Evolutionary conservation across 768 basidiomycete species (phyloP).

Genomic region (Asterophora lycoperdoides): DNA sequence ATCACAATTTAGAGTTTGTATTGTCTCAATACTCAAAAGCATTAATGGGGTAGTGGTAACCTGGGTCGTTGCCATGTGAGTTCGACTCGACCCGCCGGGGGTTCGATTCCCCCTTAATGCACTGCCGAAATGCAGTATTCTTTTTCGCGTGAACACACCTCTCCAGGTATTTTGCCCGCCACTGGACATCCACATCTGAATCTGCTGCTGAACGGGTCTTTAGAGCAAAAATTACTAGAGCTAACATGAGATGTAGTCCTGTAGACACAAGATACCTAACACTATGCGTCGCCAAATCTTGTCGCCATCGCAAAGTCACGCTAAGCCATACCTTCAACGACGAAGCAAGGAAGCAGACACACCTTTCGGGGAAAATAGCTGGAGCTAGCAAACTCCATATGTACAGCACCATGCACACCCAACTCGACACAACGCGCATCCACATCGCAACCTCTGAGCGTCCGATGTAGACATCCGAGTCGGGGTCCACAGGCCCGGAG

Average conservation of each 20-base stretch:
- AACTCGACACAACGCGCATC: constrained; percentile 96
- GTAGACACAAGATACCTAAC: not conserved
- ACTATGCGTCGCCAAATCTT: constrained; percentile 23
- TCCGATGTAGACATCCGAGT: constrained; percentile 84
- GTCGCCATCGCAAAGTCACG: not conserved
- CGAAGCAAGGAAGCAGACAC: constrained; percentile 24
- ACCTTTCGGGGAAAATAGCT: constrained; percentile 88
- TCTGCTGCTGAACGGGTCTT: too few relatives aligned
- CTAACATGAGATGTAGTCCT: too few relatives aligned
- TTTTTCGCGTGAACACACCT: too few relatives aligned
- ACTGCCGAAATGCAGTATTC: constrained; percentile 23
- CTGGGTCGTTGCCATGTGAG: constrained; percentile 54
- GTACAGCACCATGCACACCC: constrained; percentile 87
- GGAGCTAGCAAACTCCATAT: constrained; percentile 88
- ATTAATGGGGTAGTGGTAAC: constrained; percentile 66
- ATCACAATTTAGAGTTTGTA: too few relatives aligned
- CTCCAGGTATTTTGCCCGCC: too few relatives aligned
- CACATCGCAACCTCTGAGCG: constrained; percentile 97
- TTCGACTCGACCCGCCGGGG: constrained; percentile 68
- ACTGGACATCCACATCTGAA: too few relatives aligned
- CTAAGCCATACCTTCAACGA: not conserved
- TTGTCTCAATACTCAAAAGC: too few relatives aligned
- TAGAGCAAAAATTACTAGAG: too few relatives aligned
- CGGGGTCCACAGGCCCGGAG: constrained; percentile 44
- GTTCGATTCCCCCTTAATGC: constrained; percentile 86